Evolutionary conservation across 768 basidiomycete species (phyloP).

Genomic region (Phanerochaete sordida): DNA sequence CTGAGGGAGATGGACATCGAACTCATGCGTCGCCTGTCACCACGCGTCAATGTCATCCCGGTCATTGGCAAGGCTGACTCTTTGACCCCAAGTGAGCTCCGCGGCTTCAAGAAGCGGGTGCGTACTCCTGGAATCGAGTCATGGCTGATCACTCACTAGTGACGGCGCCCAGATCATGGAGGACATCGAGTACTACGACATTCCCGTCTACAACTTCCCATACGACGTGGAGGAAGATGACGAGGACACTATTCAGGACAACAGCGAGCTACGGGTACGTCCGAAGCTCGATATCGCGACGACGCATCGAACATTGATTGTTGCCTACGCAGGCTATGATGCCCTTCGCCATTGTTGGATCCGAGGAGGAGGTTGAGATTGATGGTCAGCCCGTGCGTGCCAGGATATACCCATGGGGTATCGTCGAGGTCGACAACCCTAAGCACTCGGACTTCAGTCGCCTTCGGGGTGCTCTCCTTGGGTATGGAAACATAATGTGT

Average conservation of each 20-base stretch:
- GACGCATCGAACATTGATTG: slow-evolving; percentile 2
- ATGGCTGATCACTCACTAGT: too few relatives aligned
- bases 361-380: slow-evolving; percentile 94
- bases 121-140: slow-evolving; percentile 22
- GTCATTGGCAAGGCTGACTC: slow-evolving; percentile 97
- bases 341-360: slow-evolving; percentile 96
- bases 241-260: slow-evolving; percentile 97
- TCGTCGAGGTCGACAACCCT: slow-evolving; percentile 99
- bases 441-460: slow-evolving; percentile 98
- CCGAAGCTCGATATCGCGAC: not conserved
- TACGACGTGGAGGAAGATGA: slow-evolving; percentile 99
- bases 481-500: slow-evolving; percentile 60
- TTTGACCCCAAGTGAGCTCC: slow-evolving; percentile 88
- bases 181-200: slow-evolving; percentile 97
- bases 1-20: slow-evolving; percentile 99
- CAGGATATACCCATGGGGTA: slow-evolving; percentile 97
- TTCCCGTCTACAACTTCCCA: slow-evolving; percentile 99
- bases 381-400: slow-evolving; percentile 90
- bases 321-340: slow-evolving; percentile 64
- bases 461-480: slow-evolving; percentile 86
- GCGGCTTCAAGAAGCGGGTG: slow-evolving; percentile 93
- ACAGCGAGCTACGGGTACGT: slow-evolving; percentile 86
- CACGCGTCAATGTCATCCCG: slow-evolving; percentile 98
- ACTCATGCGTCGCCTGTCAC: slow-evolving; percentile 96
- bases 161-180: slow-evolving; percentile 99